These are phyloP conservation scores for Diutina mesorugosa DNA, from an alignment of 1,139 yeast genomes.

Conservation along the genomic window DNA sequence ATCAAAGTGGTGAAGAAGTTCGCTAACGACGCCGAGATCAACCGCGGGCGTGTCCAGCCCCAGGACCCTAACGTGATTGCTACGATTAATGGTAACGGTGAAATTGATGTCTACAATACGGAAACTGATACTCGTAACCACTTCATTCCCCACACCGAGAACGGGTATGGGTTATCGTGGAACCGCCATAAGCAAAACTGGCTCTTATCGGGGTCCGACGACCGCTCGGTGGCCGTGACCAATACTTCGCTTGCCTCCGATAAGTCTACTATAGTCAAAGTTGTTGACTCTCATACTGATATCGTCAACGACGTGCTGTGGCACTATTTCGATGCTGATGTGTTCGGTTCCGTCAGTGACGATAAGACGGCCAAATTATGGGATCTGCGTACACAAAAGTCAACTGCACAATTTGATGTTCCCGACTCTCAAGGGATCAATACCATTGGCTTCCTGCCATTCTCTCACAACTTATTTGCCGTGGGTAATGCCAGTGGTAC, in stretches of 20 bases:
- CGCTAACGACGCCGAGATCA: slow-evolving; percentile 47
- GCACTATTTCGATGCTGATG: slow-evolving; percentile 36
- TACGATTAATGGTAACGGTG: slow-evolving; percentile 69
- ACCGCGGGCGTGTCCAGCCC: slow-evolving; percentile 77
- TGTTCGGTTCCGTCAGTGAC: slow-evolving; percentile 64
- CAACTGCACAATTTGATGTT: slow-evolving; percentile 19
- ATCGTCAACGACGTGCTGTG: slow-evolving; percentile 69
- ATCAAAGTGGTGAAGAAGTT: slow-evolving; percentile 51
- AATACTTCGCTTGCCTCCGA: slow-evolving; percentile 15
- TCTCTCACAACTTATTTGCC: slow-evolving; percentile 45
- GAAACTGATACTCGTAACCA: slow-evolving; percentile 12
- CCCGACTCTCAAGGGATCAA: slow-evolving; percentile 37
- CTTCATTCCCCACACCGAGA: slow-evolving; percentile 43
- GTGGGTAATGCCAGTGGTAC: slow-evolving; percentile 62
- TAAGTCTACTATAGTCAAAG: slow-evolving; percentile 11
- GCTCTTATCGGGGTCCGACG: slow-evolving; percentile 53
- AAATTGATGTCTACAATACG: slow-evolving; percentile 51
- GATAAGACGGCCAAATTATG: slow-evolving; percentile 35
- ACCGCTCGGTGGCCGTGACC: slow-evolving; percentile 45
- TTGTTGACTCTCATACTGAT: slow-evolving; percentile 27
- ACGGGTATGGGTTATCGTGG: slow-evolving; percentile 70
- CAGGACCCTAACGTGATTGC: slow-evolving; percentile 56
- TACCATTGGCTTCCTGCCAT: slow-evolving; percentile 51
- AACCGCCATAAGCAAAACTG: slow-evolving; percentile 33
- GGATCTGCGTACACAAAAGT: slow-evolving; percentile 21